phyloP scores from a whole-genome alignment of 768 basidiomycete species.

The Hygrophoropsis aurantiaca region DNA sequence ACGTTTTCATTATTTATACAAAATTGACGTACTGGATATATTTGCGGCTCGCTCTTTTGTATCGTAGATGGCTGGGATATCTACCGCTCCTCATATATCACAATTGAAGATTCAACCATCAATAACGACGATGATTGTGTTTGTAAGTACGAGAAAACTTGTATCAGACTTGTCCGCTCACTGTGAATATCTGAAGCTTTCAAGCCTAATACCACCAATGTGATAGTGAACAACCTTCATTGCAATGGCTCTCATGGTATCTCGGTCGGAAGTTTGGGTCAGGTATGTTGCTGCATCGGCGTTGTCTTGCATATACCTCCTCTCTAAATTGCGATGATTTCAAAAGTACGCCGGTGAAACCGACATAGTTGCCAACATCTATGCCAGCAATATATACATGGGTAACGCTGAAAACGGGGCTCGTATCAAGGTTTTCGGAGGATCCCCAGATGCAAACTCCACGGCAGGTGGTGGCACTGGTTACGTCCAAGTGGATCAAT shows the following conservation, averaged over 20 bases:
- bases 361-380: slow-evolving; percentile 46
- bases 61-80: slow-evolving; percentile 48
- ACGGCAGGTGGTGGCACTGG: slow-evolving; percentile 44
- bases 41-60: too few relatives aligned
- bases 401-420: slow-evolving; percentile 48
- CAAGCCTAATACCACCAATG: slow-evolving; percentile 47
- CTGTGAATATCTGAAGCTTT: slow-evolving; percentile 26
- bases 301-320: background rate
- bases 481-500: slow-evolving; percentile 33
- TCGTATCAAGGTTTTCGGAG: slow-evolving; percentile 53
- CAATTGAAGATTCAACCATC: slow-evolving; percentile 36
- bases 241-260: slow-evolving; percentile 48
- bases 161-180: background rate
- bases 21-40: too few relatives aligned
- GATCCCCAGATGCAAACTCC: slow-evolving; percentile 36
- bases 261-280: slow-evolving; percentile 50
- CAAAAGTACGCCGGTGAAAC: slow-evolving; percentile 35
- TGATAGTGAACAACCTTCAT: slow-evolving; percentile 38
- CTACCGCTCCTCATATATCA: slow-evolving; percentile 37
- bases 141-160: slow-evolving; percentile 18
- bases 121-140: slow-evolving; percentile 44
- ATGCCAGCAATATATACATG: slow-evolving; percentile 42
- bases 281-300: slow-evolving; percentile 19
- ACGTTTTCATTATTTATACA: too few relatives aligned
- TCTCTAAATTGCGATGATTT: background rate